Evolutionary conservation across 2,329 filamentous ascomycete genomes (phyloP), one percentile per base, ranked within the genome.

Genomic region (Alternaria incomplexa): DNA sequence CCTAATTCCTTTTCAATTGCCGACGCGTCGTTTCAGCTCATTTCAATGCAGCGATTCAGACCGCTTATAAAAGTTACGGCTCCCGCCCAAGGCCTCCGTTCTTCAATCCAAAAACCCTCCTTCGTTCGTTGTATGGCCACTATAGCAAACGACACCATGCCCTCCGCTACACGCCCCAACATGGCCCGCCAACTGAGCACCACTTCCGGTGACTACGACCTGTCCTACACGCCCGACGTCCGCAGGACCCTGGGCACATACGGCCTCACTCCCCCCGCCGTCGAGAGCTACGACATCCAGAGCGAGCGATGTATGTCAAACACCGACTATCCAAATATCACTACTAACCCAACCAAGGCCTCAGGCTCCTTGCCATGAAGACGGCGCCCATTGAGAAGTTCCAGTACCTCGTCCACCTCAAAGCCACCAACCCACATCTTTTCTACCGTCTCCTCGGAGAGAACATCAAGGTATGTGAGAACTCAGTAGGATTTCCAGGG

Each of bases 371-470:
- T 73, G 85, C 89, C 61, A 86, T 86, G 65, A 89, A 91, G 67
- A 82, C 87, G 67, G 92, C 91, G 50, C 83, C 84, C 68, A 89
- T 96, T 74, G 92, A 95, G 86, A 93, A 92, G 83, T 95, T 93
- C 81, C 87, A 93, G 59, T 96, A 95, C 82, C 85, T 96, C 79
- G 92, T 90, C 47, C 85, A 87, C 68, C 82, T 95, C 80, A 91
- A 93, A 82, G 86, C 86, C 77, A 88, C 90, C 73, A 95, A 94
- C 78, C 86, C 88, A 65, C 90, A 95, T 79, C 87, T 96, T 62
- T 96, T 95, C 85, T 95, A 93, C 85, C 63, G 92, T 69, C 86
- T 95, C 66, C 85, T 95, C 67, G 91, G 93, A 68, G 88, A 93
- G 81, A 90, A 95, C 81, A 81, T 87, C 81, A 86, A 86, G 83